These are phyloP conservation scores for Madurella fahalii DNA, from an alignment of 2,329 filamentous ascomycete genomes.

Conservation along the genomic window DNA sequence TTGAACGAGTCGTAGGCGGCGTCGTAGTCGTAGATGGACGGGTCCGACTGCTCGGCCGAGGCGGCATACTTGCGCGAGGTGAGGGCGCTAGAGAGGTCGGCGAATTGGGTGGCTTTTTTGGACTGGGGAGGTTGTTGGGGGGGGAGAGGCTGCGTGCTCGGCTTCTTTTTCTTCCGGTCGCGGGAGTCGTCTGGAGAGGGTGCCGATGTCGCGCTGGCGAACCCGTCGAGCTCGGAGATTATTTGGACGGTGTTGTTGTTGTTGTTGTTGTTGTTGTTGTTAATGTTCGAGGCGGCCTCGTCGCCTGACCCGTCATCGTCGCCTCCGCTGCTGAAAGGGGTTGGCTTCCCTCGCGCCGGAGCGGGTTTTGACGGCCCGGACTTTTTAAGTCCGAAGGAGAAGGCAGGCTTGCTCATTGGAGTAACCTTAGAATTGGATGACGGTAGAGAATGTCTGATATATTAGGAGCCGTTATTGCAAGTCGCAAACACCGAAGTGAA, in stretches of 20 bases:
- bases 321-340: constrained; percentile 55
- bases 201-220: constrained; percentile 31
- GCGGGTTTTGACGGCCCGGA: constrained; percentile 45
- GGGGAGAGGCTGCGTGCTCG: constrained; percentile 27
- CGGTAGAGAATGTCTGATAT: too few species aligned
- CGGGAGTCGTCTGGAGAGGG: constrained; percentile 7
- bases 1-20: constrained; percentile 75
- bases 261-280: too few species aligned
- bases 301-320: constrained; percentile 48
- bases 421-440: not conserved
- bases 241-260: constrained; percentile 16
- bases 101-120: constrained; percentile 44
- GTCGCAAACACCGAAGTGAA: not conserved
- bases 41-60: constrained; percentile 62
- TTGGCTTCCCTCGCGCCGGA: constrained; percentile 47
- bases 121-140: constrained; percentile 25
- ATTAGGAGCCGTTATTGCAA: too few species aligned
- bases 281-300: constrained; percentile 36
- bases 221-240: constrained; percentile 57
- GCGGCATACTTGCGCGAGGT: constrained; percentile 60
- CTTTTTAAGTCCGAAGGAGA: constrained; percentile 60
- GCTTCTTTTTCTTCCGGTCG: constrained; percentile 26
- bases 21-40: constrained; percentile 82
- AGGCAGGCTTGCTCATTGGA: constrained; percentile 45
- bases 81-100: constrained; percentile 63